These are phyloP conservation scores for Termitomyces sp. DNA, from an alignment of 768 basidiomycete species.

Conservation along the genomic window DNA sequence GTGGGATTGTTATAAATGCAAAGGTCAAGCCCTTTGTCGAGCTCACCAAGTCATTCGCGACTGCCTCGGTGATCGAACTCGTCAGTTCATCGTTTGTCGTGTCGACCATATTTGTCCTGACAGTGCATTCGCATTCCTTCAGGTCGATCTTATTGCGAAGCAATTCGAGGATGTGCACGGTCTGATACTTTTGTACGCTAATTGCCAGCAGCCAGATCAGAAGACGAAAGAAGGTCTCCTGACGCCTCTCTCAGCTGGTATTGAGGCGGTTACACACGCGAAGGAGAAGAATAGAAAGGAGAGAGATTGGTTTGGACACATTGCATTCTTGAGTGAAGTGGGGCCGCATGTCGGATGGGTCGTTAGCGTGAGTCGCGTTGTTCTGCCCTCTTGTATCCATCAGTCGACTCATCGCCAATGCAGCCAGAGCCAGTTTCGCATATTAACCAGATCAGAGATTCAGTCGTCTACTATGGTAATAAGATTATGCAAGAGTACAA, in stretches of 20 bases:
- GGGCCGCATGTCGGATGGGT: conserved; percentile 86
- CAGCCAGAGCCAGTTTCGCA: conserved; percentile 78
- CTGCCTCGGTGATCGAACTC: conserved; percentile 67
- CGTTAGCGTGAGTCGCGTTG: conserved; percentile 51
- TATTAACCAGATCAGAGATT: conserved; percentile 81
- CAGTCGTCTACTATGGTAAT: conserved; percentile 84
- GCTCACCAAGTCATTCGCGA: conserved; percentile 66
- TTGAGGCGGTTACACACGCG: conserved; percentile 71
- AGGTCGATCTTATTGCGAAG: conserved; percentile 68
- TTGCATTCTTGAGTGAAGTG: conserved; percentile 80
- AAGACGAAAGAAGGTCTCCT: conserved; percentile 53
- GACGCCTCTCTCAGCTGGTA: conserved; percentile 60
- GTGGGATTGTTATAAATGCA: conserved; percentile 66
- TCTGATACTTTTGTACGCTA: conserved; percentile 59
- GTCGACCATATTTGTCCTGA: neutral
- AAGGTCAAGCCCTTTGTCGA: conserved; percentile 71
- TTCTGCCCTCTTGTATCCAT: neutral
- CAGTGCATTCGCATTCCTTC: neutral
- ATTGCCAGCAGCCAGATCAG: conserved; percentile 77
- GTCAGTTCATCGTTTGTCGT: conserved; percentile 38
- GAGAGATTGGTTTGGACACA: conserved; percentile 77
- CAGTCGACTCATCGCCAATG: conserved; percentile 11
- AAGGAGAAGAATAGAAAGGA: conserved; percentile 81
- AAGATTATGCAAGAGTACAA: conserved; percentile 90
- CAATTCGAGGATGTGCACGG: conserved; percentile 65